Base-by-base conservation (phyloP, 2,329 filamentous ascomycete species). In the Helminthosporium solani region DNA sequence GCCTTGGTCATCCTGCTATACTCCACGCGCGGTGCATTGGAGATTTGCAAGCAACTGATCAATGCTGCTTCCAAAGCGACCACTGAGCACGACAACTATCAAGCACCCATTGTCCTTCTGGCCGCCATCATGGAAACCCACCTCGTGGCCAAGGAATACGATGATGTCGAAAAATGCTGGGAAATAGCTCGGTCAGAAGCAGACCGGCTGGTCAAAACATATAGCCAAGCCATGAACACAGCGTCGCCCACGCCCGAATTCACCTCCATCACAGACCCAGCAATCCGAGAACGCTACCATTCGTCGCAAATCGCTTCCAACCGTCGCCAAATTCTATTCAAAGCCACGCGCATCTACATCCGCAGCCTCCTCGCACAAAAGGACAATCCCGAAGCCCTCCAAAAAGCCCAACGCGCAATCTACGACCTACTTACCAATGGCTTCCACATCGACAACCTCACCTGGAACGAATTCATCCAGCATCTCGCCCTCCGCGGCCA, bases 381-480 rank as follows among this genome's bases (percentile, higher is more conserved):
- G 44, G 79, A 81, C 48, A 75, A 81, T 27, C 46, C 57, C 12
- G 36, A 50, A 8, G 54, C 65, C 11, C 49, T 72, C 11, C 52
- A 69, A 34, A 37, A 58, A 49, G 63, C 64, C 23, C 50, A 68
- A 28, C 40, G 49, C 16, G 62, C 62, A 5, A 56, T 90, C 21
- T 67, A 75, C 18, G 68, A 78, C n/a, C 73, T 91, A 9, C 73
- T 81, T 7, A 64, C 67, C 1, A 76, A 79, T 33, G 92, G 91
- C 9, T 96, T 92, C 73, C 73, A 75, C 21, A 70, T 96, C 46
- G 85, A 89, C 61, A 85, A 81, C 64, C 79, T 79, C 58, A 90
- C 88, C 56, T 95, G 90, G 90, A 94, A 95, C 64, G 77, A 80
- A 40, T 84, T 88, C 53, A 78, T 96, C 44, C 82, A 86, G 58